Base-by-base conservation (phyloP, 139 green algal species). In the Coccomyxa sp. region DNA sequence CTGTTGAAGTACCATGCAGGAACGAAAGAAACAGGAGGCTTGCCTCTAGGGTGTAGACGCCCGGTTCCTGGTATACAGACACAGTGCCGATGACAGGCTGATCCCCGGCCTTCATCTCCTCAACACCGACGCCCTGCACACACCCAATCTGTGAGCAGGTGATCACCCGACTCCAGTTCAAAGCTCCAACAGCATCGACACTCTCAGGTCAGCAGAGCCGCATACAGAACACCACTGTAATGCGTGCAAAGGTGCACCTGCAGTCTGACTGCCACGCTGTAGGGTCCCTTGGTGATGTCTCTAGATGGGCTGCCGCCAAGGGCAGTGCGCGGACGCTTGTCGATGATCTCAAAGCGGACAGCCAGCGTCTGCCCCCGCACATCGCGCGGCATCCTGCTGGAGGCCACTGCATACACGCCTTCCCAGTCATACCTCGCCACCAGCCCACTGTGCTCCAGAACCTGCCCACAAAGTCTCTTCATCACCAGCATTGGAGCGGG, bases 31-130 rank as follows among this genome's bases (percentile, higher is more conserved):
- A 11, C 7, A 71, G 71, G 27, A 51, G 30, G 13, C 31, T 25
- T 31, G 82, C 82, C 30, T 95, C 85, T 80, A 98, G 67, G 13
- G 83, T 93, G 87, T 95, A 97, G 0, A 79, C 88, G 15, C 95
- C 95, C 10, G 92, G 91, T n/a, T 80, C 71, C 23, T 90, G 76
- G 21, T 95, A 87, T 13, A 90, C 92, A 58, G 96, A 89, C 13
- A 88, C 85, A 77, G 96, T 90, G 13, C 95, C 94, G 66, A 97
- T 94, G 15, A 97, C 92, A 13, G 95, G 95, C 71, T 90, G 77
- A 13, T 89, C 83, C 4, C 93, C 95, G 21, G 87, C 79, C 18
- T 90, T 91, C 93, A 98, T 96, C 78, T 94, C 90, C 18, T 80
- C 75, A 1, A 91, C 80, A 51, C 90, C 91, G 28, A 96, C 89